Evolutionary conservation across 2,329 filamentous ascomycete genomes (phyloP), one percentile per base, ranked within the genome.

Genomic region (Curvularia verruculosa): DNA sequence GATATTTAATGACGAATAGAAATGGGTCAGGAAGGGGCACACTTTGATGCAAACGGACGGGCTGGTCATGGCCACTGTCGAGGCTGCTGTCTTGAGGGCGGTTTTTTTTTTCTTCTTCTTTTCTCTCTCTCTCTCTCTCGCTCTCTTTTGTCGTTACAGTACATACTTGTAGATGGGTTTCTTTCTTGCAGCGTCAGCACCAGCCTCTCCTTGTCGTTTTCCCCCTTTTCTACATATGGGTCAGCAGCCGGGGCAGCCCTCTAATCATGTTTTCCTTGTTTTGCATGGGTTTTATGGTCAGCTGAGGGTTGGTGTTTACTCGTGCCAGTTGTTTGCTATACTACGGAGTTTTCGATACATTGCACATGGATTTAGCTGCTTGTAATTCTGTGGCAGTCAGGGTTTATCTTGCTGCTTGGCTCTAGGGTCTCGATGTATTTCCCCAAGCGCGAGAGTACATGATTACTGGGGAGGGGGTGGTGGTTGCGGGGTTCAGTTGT

Each of bases 1-100:
- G 64, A 64, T 59, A 70, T 60, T 69, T 76, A 75, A 76, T 75
- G 72, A 76, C 53, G 70, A 69, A 73, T 76, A 76, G 73, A 76
- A 61, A 66, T 63, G 65, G 63, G 40, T 57, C 47, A 47, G 57
- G 66, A 66, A 64, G 70, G 70, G 66, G 64, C 63, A 71, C 66
- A 70, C 52, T 52, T 55, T 73, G 68, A 74, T 70, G 72, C 68
- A 75, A 58, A 75, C 71, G 68, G 54, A 65, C 71, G 68, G 54
- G 64, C 62, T 50, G 60, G 63, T 66, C 66, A 31, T 61, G 34
- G 56, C 21, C 19, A 54, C 48, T 44, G 53, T 41, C 51, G 58
- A 23, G 66, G 66, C 69, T 65, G 61, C 64, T 65, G 54, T 63
- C 68, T 72, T 60, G 34, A 49, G 57, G 61, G 64, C 63, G n/a